Evolutionary conservation across 148 eudicot genomes (phyloP).

Genomic region (Pouteria glomerata): DNA sequence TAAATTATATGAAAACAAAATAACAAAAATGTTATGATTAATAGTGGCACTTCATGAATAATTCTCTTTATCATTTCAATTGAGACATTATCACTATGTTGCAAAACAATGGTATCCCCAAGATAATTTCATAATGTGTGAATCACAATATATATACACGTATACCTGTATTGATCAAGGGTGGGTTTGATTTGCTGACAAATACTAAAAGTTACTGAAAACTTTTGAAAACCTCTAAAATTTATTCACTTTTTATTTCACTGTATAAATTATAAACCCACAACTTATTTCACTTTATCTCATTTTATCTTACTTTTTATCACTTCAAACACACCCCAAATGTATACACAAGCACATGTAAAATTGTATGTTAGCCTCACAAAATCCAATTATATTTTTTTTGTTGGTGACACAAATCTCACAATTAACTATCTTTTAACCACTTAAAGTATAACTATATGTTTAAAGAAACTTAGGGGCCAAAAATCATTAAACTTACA

Average conservation of each 20-base stretch:
- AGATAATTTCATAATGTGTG: not conserved
- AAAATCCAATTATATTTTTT: not conserved
- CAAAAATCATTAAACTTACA: not conserved
- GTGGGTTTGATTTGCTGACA: no score
- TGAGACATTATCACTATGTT: not conserved
- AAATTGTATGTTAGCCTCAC: not conserved
- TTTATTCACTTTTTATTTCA: no score
- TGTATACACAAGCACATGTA: no score
- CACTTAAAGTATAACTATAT: not conserved
- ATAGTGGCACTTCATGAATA: not conserved
- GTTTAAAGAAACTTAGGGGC: not conserved
- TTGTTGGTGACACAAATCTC: not conserved
- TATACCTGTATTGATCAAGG: no score
- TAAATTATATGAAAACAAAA: not conserved
- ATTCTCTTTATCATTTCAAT: not conserved
- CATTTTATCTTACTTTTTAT: no score
- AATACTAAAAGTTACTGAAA: no score
- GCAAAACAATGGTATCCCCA: not conserved
- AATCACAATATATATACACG: not conserved
- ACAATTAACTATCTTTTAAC: not conserved
- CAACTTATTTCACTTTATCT: no score
- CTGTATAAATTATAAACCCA: no score
- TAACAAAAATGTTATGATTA: not conserved
- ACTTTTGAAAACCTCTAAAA: no score
- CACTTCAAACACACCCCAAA: not conserved